These are phyloP conservation scores for Raphanus raphanistrum DNA, from an alignment of 345 rosid species.

Conservation along the genomic window DNA sequence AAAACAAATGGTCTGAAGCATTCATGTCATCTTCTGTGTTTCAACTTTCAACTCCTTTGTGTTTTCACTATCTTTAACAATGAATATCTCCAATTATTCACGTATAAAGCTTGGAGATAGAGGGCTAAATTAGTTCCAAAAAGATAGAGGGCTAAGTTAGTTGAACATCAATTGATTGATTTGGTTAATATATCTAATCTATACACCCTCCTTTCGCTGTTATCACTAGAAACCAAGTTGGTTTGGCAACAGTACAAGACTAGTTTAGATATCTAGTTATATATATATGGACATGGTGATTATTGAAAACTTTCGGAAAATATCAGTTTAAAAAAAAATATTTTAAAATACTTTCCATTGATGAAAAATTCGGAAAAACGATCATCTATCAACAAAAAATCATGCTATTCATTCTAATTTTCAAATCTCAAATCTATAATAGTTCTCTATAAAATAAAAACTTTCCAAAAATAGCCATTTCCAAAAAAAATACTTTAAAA, in stretches of 20 bases:
- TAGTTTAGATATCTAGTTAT: slow-evolving; percentile 3
- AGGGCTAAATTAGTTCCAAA: not conserved
- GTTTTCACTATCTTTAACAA: slow-evolving; percentile 14
- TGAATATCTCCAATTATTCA: not conserved
- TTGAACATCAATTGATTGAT: slow-evolving; percentile 17
- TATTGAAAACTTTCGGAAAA: no score
- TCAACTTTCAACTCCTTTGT: not conserved
- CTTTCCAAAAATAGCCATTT: no score
- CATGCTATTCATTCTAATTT: no score
- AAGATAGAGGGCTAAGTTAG: not conserved
- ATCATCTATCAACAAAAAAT: no score
- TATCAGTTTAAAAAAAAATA: no score
- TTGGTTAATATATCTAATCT: slow-evolving; percentile 13
- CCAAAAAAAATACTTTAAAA: no score
- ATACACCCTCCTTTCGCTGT: slow-evolving; percentile 11
- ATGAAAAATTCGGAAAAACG: no score
- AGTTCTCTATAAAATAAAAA: no score
- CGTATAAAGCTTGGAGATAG: slow-evolving; percentile 7
- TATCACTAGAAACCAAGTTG: slow-evolving; percentile 22
- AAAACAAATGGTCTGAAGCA: not conserved
- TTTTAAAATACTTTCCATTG: no score
- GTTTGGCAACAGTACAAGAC: slow-evolving; percentile 18
- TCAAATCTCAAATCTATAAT: no score
- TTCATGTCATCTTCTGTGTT: not conserved
- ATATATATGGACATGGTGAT: slow-evolving; percentile 5